phyloP scores from a whole-genome alignment of 495 filamentous ascomycete genomes.

The Neurospora africana region DNA sequence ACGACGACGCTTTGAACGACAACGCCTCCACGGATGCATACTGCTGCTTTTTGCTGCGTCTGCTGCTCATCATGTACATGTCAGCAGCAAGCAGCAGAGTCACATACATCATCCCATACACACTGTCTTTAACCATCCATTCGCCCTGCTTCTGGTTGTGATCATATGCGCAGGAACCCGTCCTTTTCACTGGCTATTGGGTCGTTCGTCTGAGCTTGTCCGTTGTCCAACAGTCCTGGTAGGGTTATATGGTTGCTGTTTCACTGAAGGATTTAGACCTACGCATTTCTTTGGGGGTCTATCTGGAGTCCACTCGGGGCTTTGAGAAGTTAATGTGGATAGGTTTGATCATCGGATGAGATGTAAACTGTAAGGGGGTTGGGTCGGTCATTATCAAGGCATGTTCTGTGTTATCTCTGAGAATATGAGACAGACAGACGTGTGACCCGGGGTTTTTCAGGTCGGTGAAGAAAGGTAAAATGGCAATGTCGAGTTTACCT shows the following conservation, averaged over 20 bases:
- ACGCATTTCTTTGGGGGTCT: background rate
- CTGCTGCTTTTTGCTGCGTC: background rate
- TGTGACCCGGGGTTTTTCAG: background rate
- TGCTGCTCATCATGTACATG: background rate
- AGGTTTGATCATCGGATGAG: background rate
- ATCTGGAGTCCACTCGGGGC: background rate
- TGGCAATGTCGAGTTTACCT: too few relatives aligned
- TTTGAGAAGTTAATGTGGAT: background rate
- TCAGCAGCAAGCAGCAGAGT: background rate
- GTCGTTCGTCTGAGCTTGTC: background rate
- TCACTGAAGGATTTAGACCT: background rate
- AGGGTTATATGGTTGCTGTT: background rate
- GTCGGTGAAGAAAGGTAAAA: background rate
- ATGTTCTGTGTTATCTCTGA: background rate
- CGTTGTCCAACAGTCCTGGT: background rate
- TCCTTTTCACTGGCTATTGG: constrained; percentile 9
- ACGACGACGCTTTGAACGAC: background rate
- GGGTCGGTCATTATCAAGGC: background rate
- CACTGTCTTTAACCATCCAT: background rate
- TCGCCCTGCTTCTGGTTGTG: background rate
- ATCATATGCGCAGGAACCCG: constrained; percentile 28
- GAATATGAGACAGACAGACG: background rate
- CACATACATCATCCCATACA: constrained; percentile 11
- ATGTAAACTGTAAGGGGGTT: background rate
- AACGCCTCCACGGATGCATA: background rate